phyloP scores from a whole-genome alignment of 148 eudicot species.

The Bassia scoparia region DNA sequence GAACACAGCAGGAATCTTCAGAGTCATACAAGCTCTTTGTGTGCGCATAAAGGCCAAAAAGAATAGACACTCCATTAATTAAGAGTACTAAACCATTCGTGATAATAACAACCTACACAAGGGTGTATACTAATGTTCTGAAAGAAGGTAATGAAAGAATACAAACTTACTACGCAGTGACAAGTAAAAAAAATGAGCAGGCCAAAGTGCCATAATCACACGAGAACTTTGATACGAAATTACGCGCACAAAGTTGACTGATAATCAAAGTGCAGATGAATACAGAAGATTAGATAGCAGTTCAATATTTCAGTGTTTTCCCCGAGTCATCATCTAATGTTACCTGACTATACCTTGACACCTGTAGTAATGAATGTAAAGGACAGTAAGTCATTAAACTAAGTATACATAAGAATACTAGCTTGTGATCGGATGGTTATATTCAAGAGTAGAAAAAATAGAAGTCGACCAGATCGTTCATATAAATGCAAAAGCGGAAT shows the following conservation, averaged over 20 bases:
- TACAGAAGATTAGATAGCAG: not conserved
- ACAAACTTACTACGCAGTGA: slow-evolving; percentile 53
- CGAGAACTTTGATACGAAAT: slow-evolving; percentile 64
- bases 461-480: too few relatives aligned
- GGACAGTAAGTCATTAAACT: too few relatives aligned
- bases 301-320: too few relatives aligned
- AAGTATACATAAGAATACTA: too few relatives aligned
- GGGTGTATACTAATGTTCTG: too few relatives aligned
- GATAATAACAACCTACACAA: not conserved
- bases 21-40: slow-evolving; percentile 62
- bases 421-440: too few relatives aligned
- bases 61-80: not conserved
- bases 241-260: slow-evolving; percentile 50
- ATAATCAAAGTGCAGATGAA: slow-evolving; percentile 36
- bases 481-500: too few relatives aligned
- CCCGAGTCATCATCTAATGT: too few relatives aligned
- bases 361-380: too few relatives aligned
- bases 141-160: not conserved
- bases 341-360: not conserved
- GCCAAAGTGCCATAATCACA: slow-evolving; percentile 81
- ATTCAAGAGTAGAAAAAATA: too few relatives aligned
- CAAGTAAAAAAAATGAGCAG: slow-evolving; percentile 77
- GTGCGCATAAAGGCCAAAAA: slow-evolving; percentile 29
- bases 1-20: slow-evolving; percentile 50
- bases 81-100: not conserved